Evolutionary conservation across 495 filamentous ascomycete species (phyloP), one percentile per base, ranked within the genome.

Genomic region (Parathielavia hyrcaniae): DNA sequence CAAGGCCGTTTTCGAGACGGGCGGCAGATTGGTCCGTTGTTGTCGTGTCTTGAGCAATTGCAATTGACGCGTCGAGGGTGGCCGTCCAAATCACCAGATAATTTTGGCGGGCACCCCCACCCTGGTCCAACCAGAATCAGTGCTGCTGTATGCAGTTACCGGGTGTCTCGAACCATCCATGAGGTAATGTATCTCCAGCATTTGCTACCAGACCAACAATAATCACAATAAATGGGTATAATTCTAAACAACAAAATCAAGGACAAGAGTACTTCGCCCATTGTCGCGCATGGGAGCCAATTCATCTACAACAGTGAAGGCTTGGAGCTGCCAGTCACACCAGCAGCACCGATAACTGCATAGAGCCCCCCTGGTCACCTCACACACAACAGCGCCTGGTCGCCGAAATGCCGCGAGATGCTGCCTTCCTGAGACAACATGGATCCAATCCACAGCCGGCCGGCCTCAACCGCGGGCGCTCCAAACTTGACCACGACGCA

Each of bases 401-500:
- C 73, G 12, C 79, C 80, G 70, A 81, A 81, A 32, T 69, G 50
- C 23, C 66, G 46, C 9, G 69, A 57, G 26, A 81, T 70, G 59
- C 75, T 79, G 19, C 78, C 78, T 62, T 83, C 77, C 46, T 75
- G 62, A 22, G 69, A 51, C 23, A 83, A 61, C 77, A 83, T 81
- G 16, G 69, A 69, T 10, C 78, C 76, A 58, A 83, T 69, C 77
- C 77, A 83, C 8, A 66, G 56, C 39, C 79, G 69, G 23, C 71
- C 77, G 34, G 69, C 76, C 64, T 83, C 79, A 16, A 81, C 76
- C 10, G 69, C 75, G 22, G 72, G 69, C 10, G 80, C 72, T 12
- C 80, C 79, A 67, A 97, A 93, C 73, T 97, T 98, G 23, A 97
- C 86, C 20, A 97, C 77, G 10, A 91, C 84, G 62, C 89, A 95